These are phyloP conservation scores for Diplotaxis tenuifolia DNA, from an alignment of 345 rosid genomes.

Conservation along the genomic window DNA sequence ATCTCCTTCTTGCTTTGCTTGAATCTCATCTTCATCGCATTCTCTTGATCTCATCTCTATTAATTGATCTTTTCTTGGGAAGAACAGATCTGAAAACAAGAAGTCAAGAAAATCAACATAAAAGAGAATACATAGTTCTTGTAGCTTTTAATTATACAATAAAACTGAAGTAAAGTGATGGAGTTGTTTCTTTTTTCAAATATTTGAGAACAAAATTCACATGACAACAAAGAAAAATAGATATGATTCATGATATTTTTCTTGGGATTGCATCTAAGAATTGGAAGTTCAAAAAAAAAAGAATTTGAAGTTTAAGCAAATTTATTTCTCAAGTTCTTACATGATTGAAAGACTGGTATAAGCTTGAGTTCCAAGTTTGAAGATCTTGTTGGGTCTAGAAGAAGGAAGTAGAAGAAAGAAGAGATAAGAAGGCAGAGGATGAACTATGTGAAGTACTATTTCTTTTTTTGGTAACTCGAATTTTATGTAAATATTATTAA, in stretches of 20 bases:
- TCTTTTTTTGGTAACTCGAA: slow-evolving; percentile 28
- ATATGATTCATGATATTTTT: slow-evolving; percentile 4
- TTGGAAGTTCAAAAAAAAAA: background rate
- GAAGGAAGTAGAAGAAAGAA: slow-evolving; percentile 16
- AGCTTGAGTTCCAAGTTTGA: slow-evolving; percentile 22
- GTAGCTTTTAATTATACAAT: background rate
- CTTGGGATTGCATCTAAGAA: background rate
- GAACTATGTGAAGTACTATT: slow-evolving; percentile 21
- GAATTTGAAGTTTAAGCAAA: background rate
- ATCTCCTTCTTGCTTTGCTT: slow-evolving; percentile 62
- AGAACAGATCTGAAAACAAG: slow-evolving; percentile 32
- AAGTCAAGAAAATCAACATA: background rate
- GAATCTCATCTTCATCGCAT: slow-evolving; percentile 37
- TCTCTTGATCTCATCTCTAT: slow-evolving; percentile 45
- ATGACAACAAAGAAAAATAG: slow-evolving; percentile 9
- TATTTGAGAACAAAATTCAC: background rate
- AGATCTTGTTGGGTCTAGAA: slow-evolving; percentile 20
- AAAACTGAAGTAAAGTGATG: background rate
- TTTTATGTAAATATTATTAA: slow-evolving; percentile 17
- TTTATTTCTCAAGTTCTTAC: slow-evolving; percentile 20
- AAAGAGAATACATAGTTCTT: background rate
- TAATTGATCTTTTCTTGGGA: background rate
- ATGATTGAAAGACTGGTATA: background rate
- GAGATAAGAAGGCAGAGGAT: slow-evolving; percentile 31
- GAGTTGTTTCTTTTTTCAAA: background rate